Conservation (phyloP, 139 green algal genomes). For the Auxenochlorella pyrenoidosa region DNA sequence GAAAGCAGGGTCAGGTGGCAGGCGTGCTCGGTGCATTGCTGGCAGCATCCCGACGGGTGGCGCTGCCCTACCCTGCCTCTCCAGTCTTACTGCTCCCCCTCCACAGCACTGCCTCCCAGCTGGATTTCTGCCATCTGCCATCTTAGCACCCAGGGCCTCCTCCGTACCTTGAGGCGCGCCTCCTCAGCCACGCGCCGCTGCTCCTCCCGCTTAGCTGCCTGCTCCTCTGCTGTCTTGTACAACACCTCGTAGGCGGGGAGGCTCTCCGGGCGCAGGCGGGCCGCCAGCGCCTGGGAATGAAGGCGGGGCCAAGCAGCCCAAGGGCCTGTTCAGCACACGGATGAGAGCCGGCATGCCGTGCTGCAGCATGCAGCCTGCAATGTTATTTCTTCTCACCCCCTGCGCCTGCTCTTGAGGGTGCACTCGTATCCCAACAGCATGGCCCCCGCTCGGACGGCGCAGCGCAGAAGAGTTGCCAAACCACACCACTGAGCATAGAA, state of each 20-base stretch:
- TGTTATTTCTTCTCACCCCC: too few relatives aligned
- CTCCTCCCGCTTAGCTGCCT: constrained; percentile 34
- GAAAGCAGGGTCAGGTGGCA: background rate
- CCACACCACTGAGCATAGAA: too few relatives aligned
- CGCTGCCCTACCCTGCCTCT: background rate
- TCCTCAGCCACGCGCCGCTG: constrained; percentile 27
- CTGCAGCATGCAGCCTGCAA: background rate
- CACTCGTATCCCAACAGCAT: too few relatives aligned
- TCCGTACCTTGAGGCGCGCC: constrained; percentile 18
- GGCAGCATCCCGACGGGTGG: background rate
- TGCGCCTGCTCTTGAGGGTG: too few relatives aligned
- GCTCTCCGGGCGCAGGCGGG: constrained; percentile 49
- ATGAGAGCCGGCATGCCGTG: too few relatives aligned
- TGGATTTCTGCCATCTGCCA: too few relatives aligned
- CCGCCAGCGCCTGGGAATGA: constrained; percentile 54
- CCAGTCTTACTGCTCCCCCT: background rate
- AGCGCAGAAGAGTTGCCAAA: too few relatives aligned
- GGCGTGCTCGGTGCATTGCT: background rate
- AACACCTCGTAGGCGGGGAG: constrained; percentile 57
- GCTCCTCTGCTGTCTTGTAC: constrained; percentile 42
- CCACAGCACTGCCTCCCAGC: background rate
- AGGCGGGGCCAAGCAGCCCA: background rate
- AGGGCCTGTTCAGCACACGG: background rate
- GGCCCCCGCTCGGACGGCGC: too few relatives aligned
- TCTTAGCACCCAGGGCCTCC: background rate